Percentiles rank a stretch among this genome's conserved stretches.
Conservation (phyloP, 768 basidiomycete species). For the Neoboletus magnificus region DNA sequence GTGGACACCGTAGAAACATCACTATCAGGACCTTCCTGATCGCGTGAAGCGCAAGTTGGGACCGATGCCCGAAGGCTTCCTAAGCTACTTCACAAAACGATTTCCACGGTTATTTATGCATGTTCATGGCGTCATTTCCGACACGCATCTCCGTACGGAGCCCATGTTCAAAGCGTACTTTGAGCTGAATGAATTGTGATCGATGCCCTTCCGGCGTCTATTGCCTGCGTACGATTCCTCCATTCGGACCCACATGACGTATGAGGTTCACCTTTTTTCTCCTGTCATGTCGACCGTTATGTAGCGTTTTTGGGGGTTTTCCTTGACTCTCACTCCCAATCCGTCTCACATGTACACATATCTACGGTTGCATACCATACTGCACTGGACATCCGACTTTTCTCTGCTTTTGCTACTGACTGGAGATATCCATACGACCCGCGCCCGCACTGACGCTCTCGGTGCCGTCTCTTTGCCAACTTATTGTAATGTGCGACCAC, state of each 20-base stretch:
- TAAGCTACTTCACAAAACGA: conserved; percentile 90
- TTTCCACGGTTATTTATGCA: conserved; percentile 91
- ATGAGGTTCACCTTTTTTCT: neutral
- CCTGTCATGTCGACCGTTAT: neutral
- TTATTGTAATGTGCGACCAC: conserved; percentile 15
- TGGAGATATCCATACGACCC: conserved; percentile 1
- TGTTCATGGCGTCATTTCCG: conserved; percentile 76
- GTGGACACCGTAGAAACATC: conserved; percentile 75
- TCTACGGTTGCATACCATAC: conserved; percentile 13
- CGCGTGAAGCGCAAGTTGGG: conserved; percentile 86
- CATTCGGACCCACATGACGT: neutral
- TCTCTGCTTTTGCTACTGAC: neutral
- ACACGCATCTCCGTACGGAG: conserved; percentile 71
- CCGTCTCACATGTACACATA: conserved; percentile 1
- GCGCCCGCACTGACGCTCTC: neutral
- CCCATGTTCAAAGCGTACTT: conserved; percentile 92
- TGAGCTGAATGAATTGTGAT: conserved; percentile 54
- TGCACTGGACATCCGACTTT: conserved; percentile 2
- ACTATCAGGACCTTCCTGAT: conserved; percentile 95
- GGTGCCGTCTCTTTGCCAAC: conserved; percentile 7
- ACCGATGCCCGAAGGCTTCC: conserved; percentile 87
- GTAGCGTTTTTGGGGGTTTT: neutral
- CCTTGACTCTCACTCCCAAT: neutral
- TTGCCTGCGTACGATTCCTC: neutral
- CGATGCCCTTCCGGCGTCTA: neutral